These are phyloP conservation scores for Borovskyia barvae DNA, from an alignment of 208 protist species.

Conservation along the genomic window DNA sequence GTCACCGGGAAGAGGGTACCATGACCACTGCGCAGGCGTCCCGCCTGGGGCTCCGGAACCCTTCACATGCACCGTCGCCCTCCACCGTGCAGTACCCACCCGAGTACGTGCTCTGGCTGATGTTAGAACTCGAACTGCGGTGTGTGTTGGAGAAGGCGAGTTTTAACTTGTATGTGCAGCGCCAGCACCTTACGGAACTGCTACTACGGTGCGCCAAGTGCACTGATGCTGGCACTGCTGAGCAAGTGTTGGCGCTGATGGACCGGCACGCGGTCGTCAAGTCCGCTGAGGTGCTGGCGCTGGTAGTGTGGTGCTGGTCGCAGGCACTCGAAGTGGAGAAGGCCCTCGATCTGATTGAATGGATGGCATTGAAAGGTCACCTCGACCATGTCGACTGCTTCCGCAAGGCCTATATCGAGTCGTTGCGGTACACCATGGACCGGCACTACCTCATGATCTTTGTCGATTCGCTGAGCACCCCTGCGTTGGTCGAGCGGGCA, in stretches of 20 bases:
- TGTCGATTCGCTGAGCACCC: conserved; percentile 43
- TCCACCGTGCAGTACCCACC: conserved; percentile 44
- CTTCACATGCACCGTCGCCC: not conserved
- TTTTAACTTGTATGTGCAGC: conserved; percentile 76
- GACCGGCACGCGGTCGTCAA: conserved; percentile 77
- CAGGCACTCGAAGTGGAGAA: conserved; percentile 64
- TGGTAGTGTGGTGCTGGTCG: conserved; percentile 77
- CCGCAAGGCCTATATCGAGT: conserved; percentile 63
- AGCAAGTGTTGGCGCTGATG: conserved; percentile 77
- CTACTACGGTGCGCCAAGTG: conserved; percentile 76
- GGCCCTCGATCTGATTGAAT: conserved; percentile 73
- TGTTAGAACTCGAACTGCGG: conserved; percentile 81
- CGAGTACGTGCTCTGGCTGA: conserved; percentile 76
- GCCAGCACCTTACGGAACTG: conserved; percentile 69
- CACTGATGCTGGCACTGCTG: conserved; percentile 62
- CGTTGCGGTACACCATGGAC: conserved; percentile 74
- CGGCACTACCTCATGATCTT: conserved; percentile 73
- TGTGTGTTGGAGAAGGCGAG: conserved; percentile 75
- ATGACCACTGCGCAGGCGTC: conserved; percentile 1
- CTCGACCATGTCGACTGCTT: conserved; percentile 73
- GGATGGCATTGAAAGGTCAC: conserved; percentile 78
- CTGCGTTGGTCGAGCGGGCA: conserved; percentile 42
- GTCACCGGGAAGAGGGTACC: not conserved
- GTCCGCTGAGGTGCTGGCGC: conserved; percentile 69
- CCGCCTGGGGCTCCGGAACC: not conserved